Base-by-base conservation (phyloP, 2,329 filamentous ascomycete species). In the Coniochaeta pulveracea region DNA sequence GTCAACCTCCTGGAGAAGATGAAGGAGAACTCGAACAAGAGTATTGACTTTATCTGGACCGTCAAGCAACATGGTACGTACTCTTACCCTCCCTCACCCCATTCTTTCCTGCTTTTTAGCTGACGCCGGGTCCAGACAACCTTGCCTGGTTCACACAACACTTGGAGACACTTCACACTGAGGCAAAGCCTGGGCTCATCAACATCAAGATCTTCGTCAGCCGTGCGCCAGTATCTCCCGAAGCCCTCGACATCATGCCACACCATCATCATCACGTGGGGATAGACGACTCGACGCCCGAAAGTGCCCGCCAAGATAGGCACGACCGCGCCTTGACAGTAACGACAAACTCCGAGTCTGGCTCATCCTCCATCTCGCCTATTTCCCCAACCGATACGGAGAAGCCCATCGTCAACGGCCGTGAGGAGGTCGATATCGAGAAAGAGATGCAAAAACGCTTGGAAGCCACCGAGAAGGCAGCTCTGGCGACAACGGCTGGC, bases 31-130 rank as follows among this genome's bases (percentile, higher is more conserved):
- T 52, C 55, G 3, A 45, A 47, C 15, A 56, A 58, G 37, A 48
- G 50, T 22, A 51, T 69, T 25, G 59, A 63, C 2, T 65, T 69
- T 35, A 60, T 69, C 18, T 70, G 66, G 66, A 51, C 60, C 6
- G 61, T 67, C 3, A 56, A 53, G 37, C 55, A 60, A 31, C 54
- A 62, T 43, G 61, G 66, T 67, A 44, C 36, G 60, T 44, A 17
- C 9, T 9, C 22, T 16, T 18, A 17, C 14, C 6, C 10, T 23
- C 24, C 26, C 10, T 10, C 12, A 22, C 17, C 11, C 14, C 8
- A n/a, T 5, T 23, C 19, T 12, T 15, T 18, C 4, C 5, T 6
- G 10, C 10, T 15, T 21, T 40, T 46, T 29, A 49, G 34, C 37
- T 34, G 18, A 38, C 26, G 11, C 10, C 3, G 10, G 19, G 18